Evolutionary conservation across 495 filamentous ascomycete species (phyloP).

Genomic region (Hypomontagnella submonticulosa): DNA sequence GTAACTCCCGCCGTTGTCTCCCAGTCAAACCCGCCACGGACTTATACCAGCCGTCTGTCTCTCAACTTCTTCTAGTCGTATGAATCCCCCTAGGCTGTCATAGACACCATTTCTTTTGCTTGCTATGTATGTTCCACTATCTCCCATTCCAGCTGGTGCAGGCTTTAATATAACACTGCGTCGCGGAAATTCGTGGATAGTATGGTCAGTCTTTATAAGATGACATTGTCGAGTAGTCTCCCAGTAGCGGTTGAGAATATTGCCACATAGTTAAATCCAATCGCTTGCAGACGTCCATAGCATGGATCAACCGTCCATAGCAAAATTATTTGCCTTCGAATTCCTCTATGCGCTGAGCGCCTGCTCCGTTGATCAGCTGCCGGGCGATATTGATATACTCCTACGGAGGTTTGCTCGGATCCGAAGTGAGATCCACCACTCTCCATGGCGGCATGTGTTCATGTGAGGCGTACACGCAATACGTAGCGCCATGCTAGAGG

Average conservation of each 20-base stretch:
- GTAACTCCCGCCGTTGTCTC: slow-evolving; percentile 18
- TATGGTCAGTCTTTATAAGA: slow-evolving; percentile 17
- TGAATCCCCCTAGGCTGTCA: slow-evolving; percentile 8
- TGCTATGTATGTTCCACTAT: neutral
- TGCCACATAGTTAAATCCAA: neutral
- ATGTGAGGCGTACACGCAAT: slow-evolving; percentile 8
- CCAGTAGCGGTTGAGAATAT: neutral
- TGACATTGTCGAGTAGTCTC: neutral
- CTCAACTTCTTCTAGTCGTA: slow-evolving; percentile 9
- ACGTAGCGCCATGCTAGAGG: neutral
- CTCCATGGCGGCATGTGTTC: slow-evolving; percentile 29
- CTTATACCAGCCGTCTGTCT: slow-evolving; percentile 14
- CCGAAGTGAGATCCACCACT: slow-evolving; percentile 22
- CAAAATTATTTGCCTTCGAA: slow-evolving; percentile 23
- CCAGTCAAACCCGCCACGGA: neutral
- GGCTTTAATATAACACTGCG: neutral
- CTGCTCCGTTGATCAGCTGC: slow-evolving; percentile 10
- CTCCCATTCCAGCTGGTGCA: neutral
- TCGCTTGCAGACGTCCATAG: neutral
- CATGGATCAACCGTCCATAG: slow-evolving; percentile 12
- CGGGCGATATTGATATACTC: slow-evolving; percentile 30
- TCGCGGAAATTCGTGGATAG: slow-evolving; percentile 1
- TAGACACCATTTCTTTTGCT: slow-evolving; percentile 18
- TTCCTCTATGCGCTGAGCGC: slow-evolving; percentile 19
- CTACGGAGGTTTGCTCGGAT: slow-evolving; percentile 34